Percentiles rank a stretch among this genome's conserved stretches.
These are phyloP conservation scores for Kwoniella heveanensis DNA, from an alignment of 768 basidiomycete species.

Conservation along the genomic window DNA sequence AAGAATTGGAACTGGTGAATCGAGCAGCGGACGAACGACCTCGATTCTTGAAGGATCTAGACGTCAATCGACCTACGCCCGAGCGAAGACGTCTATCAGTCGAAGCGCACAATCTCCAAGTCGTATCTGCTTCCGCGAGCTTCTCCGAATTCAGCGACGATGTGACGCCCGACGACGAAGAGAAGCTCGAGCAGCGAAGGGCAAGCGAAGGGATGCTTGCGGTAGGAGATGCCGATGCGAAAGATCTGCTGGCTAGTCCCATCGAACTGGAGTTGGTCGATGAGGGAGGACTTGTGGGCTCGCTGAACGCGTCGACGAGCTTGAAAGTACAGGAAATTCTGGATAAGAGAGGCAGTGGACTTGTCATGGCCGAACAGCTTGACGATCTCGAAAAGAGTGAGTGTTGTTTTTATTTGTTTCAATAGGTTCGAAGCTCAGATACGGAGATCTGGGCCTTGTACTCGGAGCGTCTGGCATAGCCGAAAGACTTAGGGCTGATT, in stretches of 20 bases:
- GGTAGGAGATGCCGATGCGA: constrained; percentile 4
- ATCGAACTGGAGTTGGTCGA: constrained; percentile 32
- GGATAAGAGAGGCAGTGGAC: constrained; percentile 51
- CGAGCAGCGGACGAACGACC: constrained; percentile 27
- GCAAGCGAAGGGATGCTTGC: constrained; percentile 5
- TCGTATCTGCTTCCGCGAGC: constrained; percentile 24
- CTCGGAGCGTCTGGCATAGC: no score
- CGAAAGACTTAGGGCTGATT: no score
- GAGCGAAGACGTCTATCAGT: constrained; percentile 6
- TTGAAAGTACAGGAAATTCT: constrained; percentile 30
- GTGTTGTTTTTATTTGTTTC: no score
- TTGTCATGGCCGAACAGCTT: constrained; percentile 53
- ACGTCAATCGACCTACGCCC: constrained; percentile 11
- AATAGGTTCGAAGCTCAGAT: no score
- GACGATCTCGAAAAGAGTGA: constrained; percentile 53
- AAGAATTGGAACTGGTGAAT: constrained; percentile 33
- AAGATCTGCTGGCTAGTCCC: constrained; percentile 46
- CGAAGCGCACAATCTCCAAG: neutral
- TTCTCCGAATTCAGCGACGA: constrained; percentile 15
- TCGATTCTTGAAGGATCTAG: constrained; percentile 33
- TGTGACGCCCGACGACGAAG: constrained; percentile 5
- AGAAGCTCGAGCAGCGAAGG: constrained; percentile 5
- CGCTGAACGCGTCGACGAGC: constrained; percentile 16
- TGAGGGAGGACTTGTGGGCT: constrained; percentile 13
- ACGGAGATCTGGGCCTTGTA: no score